These are phyloP conservation scores for Talaromyces sp. DNA, from an alignment of 2,329 filamentous ascomycete genomes.

Conservation along the genomic window DNA sequence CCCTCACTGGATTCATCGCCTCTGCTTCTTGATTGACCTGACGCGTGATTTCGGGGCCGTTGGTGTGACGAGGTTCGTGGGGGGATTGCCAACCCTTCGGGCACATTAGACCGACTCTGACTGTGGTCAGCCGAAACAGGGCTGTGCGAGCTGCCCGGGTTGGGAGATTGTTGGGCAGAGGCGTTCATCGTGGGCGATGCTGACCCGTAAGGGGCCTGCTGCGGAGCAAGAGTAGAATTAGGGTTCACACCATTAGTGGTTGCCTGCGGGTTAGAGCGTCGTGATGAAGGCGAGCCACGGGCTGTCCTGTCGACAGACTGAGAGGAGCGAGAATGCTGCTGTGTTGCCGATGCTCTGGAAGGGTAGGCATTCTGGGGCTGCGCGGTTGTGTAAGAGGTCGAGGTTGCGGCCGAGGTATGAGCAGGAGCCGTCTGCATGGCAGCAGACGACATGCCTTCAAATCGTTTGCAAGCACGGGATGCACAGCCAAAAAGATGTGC, in stretches of 20 bases:
- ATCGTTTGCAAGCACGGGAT: slow-evolving; percentile 14
- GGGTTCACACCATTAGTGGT: slow-evolving; percentile 13
- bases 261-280: slow-evolving; percentile 14
- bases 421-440: slow-evolving; percentile 58
- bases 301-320: slow-evolving; percentile 34
- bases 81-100: slow-evolving; percentile 59
- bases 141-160: slow-evolving; percentile 38
- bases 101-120: slow-evolving; percentile 27
- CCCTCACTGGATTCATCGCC: slow-evolving; percentile 34
- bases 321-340: slow-evolving; percentile 32
- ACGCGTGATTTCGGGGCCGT: slow-evolving; percentile 37
- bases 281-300: slow-evolving; percentile 42
- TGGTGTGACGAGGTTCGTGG: slow-evolving; percentile 78
- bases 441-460: slow-evolving; percentile 57
- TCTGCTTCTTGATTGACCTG: slow-evolving; percentile 32
- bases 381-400: slow-evolving; percentile 18
- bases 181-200: slow-evolving; percentile 39
- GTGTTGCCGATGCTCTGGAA: slow-evolving; percentile 38
- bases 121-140: slow-evolving; percentile 31
- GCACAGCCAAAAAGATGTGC: slow-evolving; percentile 14
- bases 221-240: slow-evolving; percentile 20
- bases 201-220: slow-evolving; percentile 26
- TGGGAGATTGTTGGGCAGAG: slow-evolving; percentile 40
- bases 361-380: slow-evolving; percentile 14
- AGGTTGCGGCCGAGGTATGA: slow-evolving; percentile 46